Conservation (phyloP, 139 green algal species). For the Chlamydomonas schloesseri region DNA sequence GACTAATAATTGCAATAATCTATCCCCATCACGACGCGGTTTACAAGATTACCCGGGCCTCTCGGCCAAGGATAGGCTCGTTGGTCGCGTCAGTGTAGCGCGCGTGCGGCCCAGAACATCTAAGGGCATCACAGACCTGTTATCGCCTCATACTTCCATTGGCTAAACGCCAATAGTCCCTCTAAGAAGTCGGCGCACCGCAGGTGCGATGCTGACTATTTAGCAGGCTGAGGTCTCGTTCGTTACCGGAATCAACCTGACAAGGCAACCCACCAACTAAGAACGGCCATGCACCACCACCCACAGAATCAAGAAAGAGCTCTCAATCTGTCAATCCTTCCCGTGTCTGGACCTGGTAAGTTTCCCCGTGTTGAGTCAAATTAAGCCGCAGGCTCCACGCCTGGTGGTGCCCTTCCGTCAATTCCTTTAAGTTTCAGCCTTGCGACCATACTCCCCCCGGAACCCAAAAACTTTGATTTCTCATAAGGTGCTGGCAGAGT, state of each 20-base stretch:
- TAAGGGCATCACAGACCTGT: slow-evolving; percentile 99
- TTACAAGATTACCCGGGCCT: too few species aligned
- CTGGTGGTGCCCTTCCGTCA: slow-evolving; percentile 96
- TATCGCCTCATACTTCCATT: slow-evolving; percentile 98
- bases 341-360: slow-evolving; percentile 97
- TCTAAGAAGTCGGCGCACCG: slow-evolving; percentile 92
- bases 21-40: too few species aligned
- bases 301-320: slow-evolving; percentile 96
- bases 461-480: slow-evolving; percentile 98
- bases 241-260: slow-evolving; percentile 98
- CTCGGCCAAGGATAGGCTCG: slow-evolving; percentile 88
- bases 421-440: slow-evolving; percentile 91
- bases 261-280: slow-evolving; percentile 97
- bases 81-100: slow-evolving; percentile 98
- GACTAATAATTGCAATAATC: too few species aligned
- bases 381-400: slow-evolving; percentile 96
- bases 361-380: slow-evolving; percentile 97
- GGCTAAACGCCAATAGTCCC: slow-evolving; percentile 91
- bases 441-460: slow-evolving; percentile 58
- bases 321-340: slow-evolving; percentile 96
- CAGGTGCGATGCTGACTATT: slow-evolving; percentile 88
- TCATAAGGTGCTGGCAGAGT: slow-evolving; percentile 98
- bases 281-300: slow-evolving; percentile 80
- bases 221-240: slow-evolving; percentile 98
- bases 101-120: slow-evolving; percentile 99